Percentiles rank a stretch among this genome's conserved stretches.
These are phyloP conservation scores for Neofusicoccum sp. DNA, from an alignment of 2,329 filamentous ascomycete species.

Conservation along the genomic window DNA sequence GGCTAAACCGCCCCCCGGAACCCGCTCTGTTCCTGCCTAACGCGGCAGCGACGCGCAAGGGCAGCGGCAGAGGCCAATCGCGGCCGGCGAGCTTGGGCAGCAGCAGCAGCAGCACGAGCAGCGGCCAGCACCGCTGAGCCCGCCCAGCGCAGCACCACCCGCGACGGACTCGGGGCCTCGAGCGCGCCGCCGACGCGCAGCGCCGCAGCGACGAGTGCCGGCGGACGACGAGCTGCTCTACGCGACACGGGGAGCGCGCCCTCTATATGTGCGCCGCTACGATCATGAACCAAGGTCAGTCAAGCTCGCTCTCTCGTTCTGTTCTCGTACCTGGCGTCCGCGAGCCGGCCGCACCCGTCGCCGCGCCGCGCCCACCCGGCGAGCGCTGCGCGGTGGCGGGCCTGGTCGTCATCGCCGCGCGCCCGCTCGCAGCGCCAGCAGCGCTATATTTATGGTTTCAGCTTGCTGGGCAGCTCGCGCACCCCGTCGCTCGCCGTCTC, in stretches of 20 bases:
- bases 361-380: slow-evolving; percentile 3
- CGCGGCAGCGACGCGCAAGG: background rate
- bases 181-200: no score
- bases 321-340: slow-evolving; percentile 14
- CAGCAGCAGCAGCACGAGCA: background rate
- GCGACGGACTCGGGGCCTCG: no score
- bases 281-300: slow-evolving; percentile 18
- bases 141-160: background rate
- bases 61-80: background rate
- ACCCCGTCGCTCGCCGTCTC: background rate
- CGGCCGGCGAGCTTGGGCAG: background rate
- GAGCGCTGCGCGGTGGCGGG: background rate
- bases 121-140: background rate
- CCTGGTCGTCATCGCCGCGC: no score
- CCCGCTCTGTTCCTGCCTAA: slow-evolving; percentile 16
- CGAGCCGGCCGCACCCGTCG: background rate
- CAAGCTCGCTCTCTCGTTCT: slow-evolving; percentile 1
- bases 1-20: background rate
- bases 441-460: slow-evolving; percentile 17
- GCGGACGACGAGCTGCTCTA: slow-evolving; percentile 71
- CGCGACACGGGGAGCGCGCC: slow-evolving; percentile 60
- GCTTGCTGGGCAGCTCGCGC: slow-evolving; percentile 8
- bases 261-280: slow-evolving; percentile 16
- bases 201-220: no score
- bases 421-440: background rate